Evolutionary conservation across 78 protist species (phyloP).

Genomic region (Dictyostelium firmibasis): DNA sequence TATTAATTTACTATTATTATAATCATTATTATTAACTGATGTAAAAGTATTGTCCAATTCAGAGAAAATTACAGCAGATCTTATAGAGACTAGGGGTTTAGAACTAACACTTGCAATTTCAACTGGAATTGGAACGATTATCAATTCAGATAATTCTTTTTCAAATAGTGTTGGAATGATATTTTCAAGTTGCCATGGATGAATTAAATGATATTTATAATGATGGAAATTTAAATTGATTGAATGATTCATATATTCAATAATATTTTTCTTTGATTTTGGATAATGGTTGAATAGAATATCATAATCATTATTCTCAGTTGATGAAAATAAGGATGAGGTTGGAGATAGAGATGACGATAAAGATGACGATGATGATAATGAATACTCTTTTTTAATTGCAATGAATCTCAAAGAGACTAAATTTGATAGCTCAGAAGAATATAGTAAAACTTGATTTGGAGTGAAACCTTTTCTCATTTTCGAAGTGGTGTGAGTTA

Average conservation of each 20-base stretch:
- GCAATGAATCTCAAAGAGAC: not conserved
- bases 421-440: not conserved
- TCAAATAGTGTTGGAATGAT: not conserved
- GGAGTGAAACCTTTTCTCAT: not conserved
- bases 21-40: too few species aligned
- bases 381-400: not conserved
- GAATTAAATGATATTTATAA: not conserved
- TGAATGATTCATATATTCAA: not conserved
- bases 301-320: not conserved
- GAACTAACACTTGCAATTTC: not conserved
- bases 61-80: not conserved
- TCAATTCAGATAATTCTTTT: not conserved
- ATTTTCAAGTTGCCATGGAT: conserved; percentile 3
- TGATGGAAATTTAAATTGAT: not conserved
- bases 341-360: not conserved
- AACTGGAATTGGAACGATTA: not conserved
- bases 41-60: not conserved
- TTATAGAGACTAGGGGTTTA: not conserved
- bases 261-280: not conserved
- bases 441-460: not conserved
- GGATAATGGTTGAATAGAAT: not conserved
- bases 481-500: not conserved
- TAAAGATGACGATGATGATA: not conserved
- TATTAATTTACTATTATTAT: too few species aligned
- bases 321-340: not conserved